Conservation (phyloP, 139 green algal genomes). For the Raphidocelis subcapitata region DNA sequence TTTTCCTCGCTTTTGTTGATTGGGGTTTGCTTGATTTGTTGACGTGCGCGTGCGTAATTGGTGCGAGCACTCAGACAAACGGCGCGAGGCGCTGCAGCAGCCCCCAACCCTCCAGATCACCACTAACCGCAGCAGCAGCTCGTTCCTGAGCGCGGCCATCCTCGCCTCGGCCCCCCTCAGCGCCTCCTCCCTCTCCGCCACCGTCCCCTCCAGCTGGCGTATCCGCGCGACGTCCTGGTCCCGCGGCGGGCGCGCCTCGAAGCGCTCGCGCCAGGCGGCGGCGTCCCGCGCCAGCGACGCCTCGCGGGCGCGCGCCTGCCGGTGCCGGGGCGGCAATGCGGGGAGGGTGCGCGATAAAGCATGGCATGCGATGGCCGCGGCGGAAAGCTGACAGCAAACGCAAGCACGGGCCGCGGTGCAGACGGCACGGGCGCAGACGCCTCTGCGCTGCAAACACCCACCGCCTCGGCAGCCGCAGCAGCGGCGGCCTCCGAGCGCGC, state of each 20-base stretch:
- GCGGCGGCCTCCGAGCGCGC: no score
- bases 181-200: conserved; percentile 37
- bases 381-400: no score
- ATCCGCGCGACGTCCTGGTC: conserved; percentile 52
- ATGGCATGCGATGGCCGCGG: conserved; percentile 7
- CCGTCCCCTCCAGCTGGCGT: conserved; percentile 14
- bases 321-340: neutral
- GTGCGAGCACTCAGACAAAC: no score
- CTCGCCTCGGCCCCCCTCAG: conserved; percentile 41
- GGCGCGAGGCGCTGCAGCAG: no score
- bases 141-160: conserved; percentile 50
- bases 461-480: neutral
- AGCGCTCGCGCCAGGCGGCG: conserved; percentile 14
- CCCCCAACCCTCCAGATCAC: no score
- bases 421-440: no score
- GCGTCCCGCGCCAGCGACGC: neutral
- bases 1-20: conserved; percentile 51
- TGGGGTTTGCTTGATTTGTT: no score
- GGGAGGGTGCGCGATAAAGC: neutral
- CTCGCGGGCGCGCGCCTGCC: neutral
- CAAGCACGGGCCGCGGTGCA: no score
- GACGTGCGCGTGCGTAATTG: no score
- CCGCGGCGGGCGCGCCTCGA: conserved; percentile 41
- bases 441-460: no score
- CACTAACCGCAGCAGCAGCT: conserved; percentile 58